phyloP scores from a whole-genome alignment of 2,329 filamentous ascomycete species.

The Ambrosiella xylebori region DNA sequence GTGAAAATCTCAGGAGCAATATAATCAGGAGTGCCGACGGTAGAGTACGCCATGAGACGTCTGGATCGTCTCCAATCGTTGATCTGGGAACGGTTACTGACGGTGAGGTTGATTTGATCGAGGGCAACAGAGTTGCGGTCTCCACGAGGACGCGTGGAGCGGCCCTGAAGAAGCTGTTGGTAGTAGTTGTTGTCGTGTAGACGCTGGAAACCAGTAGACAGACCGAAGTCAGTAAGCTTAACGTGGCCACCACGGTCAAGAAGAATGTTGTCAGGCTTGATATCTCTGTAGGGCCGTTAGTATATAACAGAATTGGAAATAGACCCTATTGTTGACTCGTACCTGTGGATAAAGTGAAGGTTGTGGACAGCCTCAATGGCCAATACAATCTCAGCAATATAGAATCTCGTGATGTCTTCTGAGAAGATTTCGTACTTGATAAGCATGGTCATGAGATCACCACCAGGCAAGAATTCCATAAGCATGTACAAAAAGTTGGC shows the following conservation, averaged over 20 bases:
- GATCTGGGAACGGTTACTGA: slow-evolving; percentile 90
- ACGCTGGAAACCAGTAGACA: slow-evolving; percentile 65
- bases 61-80: slow-evolving; percentile 70
- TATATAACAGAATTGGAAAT: not conserved
- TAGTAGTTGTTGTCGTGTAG: slow-evolving; percentile 66
- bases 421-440: slow-evolving; percentile 99
- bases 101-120: slow-evolving; percentile 94
- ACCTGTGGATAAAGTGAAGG: slow-evolving; percentile 96
- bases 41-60: slow-evolving; percentile 76
- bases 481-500: slow-evolving; percentile 93
- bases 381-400: slow-evolving; percentile 94
- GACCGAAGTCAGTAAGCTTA: slow-evolving; percentile 66
- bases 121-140: slow-evolving; percentile 89
- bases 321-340: slow-evolving; percentile 21
- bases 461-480: slow-evolving; percentile 97
- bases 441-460: slow-evolving; percentile 98
- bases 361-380: slow-evolving; percentile 99
- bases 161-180: slow-evolving; percentile 47
- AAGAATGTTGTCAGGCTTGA: slow-evolving; percentile 69
- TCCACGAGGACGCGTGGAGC: slow-evolving; percentile 31
- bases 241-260: slow-evolving; percentile 62
- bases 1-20: slow-evolving; percentile 63
- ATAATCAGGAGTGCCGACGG: slow-evolving; percentile 89
- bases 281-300: slow-evolving; percentile 33
- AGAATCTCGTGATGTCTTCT: slow-evolving; percentile 95